These are phyloP conservation scores for Penicillium carneum DNA, from an alignment of 2,329 filamentous ascomycete species.

Conservation along the genomic window DNA sequence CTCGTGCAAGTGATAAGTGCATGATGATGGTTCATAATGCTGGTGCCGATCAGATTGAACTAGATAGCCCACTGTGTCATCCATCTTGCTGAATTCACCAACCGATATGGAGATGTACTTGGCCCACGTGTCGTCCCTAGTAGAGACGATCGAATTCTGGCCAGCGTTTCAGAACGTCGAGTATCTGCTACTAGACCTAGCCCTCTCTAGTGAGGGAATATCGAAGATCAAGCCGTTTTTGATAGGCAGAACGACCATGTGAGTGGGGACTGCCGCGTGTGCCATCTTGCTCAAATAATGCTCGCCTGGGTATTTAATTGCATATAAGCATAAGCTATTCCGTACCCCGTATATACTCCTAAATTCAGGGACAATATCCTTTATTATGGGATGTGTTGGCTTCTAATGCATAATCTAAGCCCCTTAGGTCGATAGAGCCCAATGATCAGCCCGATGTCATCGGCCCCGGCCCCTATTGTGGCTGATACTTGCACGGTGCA, in stretches of 20 bases:
- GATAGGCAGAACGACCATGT: constrained; percentile 49
- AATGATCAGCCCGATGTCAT: too few species aligned
- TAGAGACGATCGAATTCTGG: constrained; percentile 39
- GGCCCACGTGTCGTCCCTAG: constrained; percentile 43
- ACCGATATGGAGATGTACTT: constrained; percentile 45
- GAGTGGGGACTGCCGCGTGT: constrained; percentile 32
- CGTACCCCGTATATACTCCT: neutral
- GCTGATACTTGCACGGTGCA: too few species aligned
- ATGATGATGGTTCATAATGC: constrained; percentile 35
- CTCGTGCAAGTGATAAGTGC: constrained; percentile 29
- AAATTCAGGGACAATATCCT: neutral
- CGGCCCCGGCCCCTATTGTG: too few species aligned
- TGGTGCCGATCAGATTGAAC: constrained; percentile 33
- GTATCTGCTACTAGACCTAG: constrained; percentile 32
- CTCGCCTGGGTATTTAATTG: constrained; percentile 12
- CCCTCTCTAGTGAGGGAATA: constrained; percentile 61
- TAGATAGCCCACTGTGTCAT: constrained; percentile 12
- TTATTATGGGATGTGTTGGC: neutral
- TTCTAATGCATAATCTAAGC: neutral
- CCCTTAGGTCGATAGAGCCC: neutral
- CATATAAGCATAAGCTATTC: neutral
- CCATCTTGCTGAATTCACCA: constrained; percentile 13
- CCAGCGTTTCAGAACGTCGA: constrained; percentile 31
- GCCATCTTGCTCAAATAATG: constrained; percentile 18
- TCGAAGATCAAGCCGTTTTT: constrained; percentile 55